Percentiles rank a stretch among this genome's conserved stretches.
Evolutionary conservation across 2,329 filamentous ascomycete species (phyloP).

Genomic region (Diaporthe sp.): DNA sequence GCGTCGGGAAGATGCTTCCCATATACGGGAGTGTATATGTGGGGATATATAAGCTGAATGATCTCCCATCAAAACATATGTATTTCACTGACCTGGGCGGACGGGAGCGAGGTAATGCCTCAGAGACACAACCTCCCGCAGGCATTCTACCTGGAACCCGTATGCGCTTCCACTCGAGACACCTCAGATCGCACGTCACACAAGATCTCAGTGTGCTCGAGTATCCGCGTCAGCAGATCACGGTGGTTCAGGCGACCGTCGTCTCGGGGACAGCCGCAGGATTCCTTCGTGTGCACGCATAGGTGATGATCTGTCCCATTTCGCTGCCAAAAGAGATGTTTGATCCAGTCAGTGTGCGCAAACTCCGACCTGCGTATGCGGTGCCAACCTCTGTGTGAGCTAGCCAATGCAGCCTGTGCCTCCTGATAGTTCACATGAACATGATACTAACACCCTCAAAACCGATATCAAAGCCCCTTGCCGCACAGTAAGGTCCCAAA

Average conservation of each 20-base stretch:
- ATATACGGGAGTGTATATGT: background rate
- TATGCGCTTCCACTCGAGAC: conserved; percentile 37
- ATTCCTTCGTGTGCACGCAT: background rate
- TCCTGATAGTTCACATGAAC: background rate
- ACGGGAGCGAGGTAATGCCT: background rate
- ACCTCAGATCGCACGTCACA: conserved; percentile 23
- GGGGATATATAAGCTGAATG: conserved; percentile 20
- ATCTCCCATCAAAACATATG: background rate
- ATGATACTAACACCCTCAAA: background rate
- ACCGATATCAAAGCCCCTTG: background rate
- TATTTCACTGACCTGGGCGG: background rate
- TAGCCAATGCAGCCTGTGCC: conserved; percentile 20
- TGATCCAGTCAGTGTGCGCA: conserved; percentile 10
- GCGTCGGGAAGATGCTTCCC: background rate
- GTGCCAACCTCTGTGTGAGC: background rate
- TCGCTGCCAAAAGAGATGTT: background rate
- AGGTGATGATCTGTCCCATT: background rate
- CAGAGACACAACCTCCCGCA: conserved; percentile 21
- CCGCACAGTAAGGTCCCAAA: background rate
- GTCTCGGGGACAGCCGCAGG: conserved; percentile 14
- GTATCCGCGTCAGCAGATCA: background rate
- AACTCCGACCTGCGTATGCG: background rate
- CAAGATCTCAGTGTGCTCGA: conserved; percentile 7
- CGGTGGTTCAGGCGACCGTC: background rate
- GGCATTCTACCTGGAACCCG: conserved; percentile 20